Evolutionary conservation across 106 monocot genomes (phyloP).

Genomic region (Dioscorea zingiberensis): DNA sequence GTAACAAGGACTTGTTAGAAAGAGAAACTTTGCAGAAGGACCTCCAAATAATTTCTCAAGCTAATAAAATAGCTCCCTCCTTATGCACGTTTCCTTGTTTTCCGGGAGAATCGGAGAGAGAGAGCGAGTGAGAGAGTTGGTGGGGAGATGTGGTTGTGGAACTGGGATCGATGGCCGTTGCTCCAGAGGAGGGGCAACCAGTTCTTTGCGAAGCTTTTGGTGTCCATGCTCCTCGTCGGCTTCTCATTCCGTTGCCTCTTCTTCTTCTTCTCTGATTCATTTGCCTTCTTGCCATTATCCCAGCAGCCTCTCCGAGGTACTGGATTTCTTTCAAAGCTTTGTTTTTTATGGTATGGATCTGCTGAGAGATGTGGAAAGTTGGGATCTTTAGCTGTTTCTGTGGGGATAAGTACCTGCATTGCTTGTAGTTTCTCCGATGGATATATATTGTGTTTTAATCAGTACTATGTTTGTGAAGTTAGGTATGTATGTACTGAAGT

Average conservation of each 20-base stretch:
- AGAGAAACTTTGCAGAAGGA: too few relatives aligned
- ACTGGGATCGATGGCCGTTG: conserved; percentile 11
- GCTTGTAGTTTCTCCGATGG: too few relatives aligned
- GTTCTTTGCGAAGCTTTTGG: conserved; percentile 32
- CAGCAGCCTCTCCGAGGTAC: background rate
- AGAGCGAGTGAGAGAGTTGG: background rate
- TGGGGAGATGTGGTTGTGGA: conserved; percentile 13
- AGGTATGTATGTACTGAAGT: too few relatives aligned
- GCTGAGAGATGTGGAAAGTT: too few relatives aligned
- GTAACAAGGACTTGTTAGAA: too few relatives aligned
- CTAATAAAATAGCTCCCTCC: background rate
- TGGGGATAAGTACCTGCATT: too few relatives aligned
- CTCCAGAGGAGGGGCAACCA: conserved; percentile 30
- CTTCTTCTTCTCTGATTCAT: conserved; percentile 7
- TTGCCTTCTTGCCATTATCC: background rate
- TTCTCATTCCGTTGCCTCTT: conserved; percentile 43
- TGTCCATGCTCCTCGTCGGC: conserved; percentile 28
- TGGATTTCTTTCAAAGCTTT: background rate
- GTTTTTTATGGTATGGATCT: background rate
- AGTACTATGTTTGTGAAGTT: too few relatives aligned
- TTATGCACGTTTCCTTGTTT: background rate
- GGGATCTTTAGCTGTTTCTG: too few relatives aligned
- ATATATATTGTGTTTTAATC: too few relatives aligned
- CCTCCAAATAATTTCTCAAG: too few relatives aligned
- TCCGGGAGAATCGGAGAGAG: background rate